Evolutionary conservation across 129 eudicot genomes (phyloP).

Genomic region (Chrysanthemum seticuspe): DNA sequence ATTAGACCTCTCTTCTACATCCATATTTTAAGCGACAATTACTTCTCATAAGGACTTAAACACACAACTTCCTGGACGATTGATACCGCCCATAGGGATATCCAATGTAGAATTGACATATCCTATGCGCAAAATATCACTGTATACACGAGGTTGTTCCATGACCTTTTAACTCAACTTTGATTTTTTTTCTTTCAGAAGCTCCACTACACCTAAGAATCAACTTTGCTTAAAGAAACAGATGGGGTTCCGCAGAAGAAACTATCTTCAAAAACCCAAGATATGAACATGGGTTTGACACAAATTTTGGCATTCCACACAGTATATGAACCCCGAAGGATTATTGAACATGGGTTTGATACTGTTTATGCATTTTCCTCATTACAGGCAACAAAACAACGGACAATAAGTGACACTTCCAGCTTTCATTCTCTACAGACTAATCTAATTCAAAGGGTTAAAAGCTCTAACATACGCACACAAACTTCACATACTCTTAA

Average conservation of each 20-base stretch:
- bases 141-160: not conserved
- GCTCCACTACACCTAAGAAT: not conserved
- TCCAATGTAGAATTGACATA: too few relatives aligned
- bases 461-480: slow-evolving; percentile 26
- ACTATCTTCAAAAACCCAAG: not conserved
- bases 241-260: not conserved
- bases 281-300: not conserved
- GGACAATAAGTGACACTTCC: slow-evolving; percentile 7
- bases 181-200: not conserved
- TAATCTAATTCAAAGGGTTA: slow-evolving; percentile 19
- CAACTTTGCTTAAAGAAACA: slow-evolving; percentile 4
- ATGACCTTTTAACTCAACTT: not conserved
- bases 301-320: not conserved
- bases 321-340: not conserved
- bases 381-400: not conserved
- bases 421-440: slow-evolving; percentile 18
- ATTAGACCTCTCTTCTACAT: too few relatives aligned
- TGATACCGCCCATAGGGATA: too few relatives aligned
- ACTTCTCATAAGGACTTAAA: too few relatives aligned
- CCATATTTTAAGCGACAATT: too few relatives aligned
- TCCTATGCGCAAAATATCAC: too few relatives aligned
- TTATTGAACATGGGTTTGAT: not conserved
- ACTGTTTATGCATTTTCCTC: not conserved
- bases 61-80: too few relatives aligned
- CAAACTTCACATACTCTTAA: slow-evolving; percentile 28